Percentiles rank a stretch among this genome's conserved stretches.
These are phyloP conservation scores for Phenoliferia sp. DNA, from an alignment of 1,284 basidiomycete species.

Conservation along the genomic window DNA sequence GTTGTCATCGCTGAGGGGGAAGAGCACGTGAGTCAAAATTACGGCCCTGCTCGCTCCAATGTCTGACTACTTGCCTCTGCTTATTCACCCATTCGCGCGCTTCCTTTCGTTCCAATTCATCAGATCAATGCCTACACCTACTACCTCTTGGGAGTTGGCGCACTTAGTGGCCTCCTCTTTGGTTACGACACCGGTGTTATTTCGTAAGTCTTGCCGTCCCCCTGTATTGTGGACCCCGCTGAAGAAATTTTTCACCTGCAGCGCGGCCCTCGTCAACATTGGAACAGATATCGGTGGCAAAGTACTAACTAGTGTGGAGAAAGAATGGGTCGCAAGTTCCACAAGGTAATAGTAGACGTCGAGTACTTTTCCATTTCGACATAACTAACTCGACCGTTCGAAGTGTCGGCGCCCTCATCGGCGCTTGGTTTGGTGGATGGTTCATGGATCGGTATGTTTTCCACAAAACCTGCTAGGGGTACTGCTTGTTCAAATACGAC, in stretches of 20 bases:
- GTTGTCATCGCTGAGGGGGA: neutral
- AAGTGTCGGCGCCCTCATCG: neutral
- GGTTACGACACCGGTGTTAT: slow-evolving; percentile 1
- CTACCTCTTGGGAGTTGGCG: neutral
- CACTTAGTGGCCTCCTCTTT: neutral
- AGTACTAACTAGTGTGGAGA: neutral
- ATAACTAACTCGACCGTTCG: neutral
- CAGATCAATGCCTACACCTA: neutral
- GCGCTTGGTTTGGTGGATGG: neutral
- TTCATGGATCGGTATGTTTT: neutral
- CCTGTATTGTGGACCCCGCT: no score
- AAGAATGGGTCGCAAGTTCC: neutral
- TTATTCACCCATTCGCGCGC: no score
- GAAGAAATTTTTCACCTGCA: no score
- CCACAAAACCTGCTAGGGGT: neutral
- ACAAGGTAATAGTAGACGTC: neutral
- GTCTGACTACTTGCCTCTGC: no score
- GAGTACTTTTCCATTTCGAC: neutral
- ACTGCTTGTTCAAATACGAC: neutral
- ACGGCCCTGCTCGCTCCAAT: neutral
- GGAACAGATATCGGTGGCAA: neutral
- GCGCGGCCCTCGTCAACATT: neutral
- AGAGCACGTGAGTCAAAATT: neutral
- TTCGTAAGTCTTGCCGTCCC: no score
- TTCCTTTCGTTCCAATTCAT: neutral